Evolutionary conservation across 2,329 filamentous ascomycete genomes (phyloP).

Genomic region (Fusarium vanettenii): DNA sequence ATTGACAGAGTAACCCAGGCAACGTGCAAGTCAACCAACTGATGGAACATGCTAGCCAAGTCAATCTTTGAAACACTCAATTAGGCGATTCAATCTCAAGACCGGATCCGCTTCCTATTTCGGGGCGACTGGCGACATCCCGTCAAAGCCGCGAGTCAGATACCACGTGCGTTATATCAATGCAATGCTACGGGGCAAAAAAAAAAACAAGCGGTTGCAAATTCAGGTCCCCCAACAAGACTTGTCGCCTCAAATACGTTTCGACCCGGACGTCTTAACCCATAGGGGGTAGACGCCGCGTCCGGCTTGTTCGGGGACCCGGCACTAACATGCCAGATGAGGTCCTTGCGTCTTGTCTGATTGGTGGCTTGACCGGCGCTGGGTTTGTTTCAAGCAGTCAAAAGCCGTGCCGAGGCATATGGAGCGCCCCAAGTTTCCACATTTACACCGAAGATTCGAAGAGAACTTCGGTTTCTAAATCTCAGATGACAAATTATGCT

Average conservation of each 20-base stretch:
- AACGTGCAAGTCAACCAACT: neutral
- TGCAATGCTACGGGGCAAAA: neutral
- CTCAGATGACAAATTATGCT: neutral
- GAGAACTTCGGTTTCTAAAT: neutral
- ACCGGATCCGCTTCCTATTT: neutral
- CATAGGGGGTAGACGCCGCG: neutral
- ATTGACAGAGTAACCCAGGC: neutral
- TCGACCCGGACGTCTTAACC: neutral
- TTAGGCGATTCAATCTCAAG: neutral
- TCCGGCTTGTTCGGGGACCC: neutral
- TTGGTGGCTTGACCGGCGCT: neutral
- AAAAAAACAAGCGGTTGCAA: neutral
- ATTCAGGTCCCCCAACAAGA: neutral
- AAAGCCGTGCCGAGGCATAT: neutral
- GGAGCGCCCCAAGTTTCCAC: neutral
- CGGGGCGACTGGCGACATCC: neutral
- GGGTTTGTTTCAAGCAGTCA: neutral
- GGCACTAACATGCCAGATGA: neutral
- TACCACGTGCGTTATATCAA: neutral
- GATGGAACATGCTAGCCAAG: neutral
- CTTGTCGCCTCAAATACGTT: neutral
- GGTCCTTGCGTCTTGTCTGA: neutral
- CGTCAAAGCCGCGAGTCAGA: neutral
- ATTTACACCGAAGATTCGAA: conserved; percentile 1
- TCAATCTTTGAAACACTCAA: neutral